phyloP scores from a whole-genome alignment of 192 early-diverging fungal species.

The Mortierella antarctica region DNA sequence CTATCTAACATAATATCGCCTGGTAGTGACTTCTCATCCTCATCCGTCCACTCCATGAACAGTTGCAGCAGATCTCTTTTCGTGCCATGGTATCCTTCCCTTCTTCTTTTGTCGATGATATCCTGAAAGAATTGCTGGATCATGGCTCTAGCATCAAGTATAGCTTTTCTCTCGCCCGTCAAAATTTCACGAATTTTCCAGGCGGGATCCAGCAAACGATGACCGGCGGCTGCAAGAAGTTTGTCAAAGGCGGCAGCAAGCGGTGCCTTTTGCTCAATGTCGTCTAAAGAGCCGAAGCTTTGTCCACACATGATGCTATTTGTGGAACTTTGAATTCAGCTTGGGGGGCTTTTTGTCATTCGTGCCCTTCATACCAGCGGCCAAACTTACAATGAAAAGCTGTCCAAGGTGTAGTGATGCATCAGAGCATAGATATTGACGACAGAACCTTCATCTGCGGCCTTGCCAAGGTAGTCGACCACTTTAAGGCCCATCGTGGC shows the following conservation, averaged over 20 bases:
- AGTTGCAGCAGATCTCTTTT: conserved; percentile 42
- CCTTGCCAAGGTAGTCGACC: conserved; percentile 3
- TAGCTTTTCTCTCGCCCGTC: neutral
- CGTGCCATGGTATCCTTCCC: neutral
- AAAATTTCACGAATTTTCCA: conserved; percentile 28
- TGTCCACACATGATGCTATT: conserved; percentile 10
- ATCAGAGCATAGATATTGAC: conserved; percentile 54
- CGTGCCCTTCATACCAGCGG: neutral
- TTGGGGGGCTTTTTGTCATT: neutral
- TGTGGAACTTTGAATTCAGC: neutral
- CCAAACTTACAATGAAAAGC: conserved; percentile 15
- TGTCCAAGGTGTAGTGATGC: conserved; percentile 41
- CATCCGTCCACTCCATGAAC: conserved; percentile 40
- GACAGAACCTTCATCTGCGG: conserved; percentile 12
- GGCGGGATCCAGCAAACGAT: conserved; percentile 19
- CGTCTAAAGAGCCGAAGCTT: neutral
- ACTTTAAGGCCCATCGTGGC: conserved; percentile 11
- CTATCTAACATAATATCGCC: conserved; percentile 48
- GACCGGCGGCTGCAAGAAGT: conserved; percentile 21
- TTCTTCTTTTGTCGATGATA: conserved; percentile 32
- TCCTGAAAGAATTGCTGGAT: conserved; percentile 3
- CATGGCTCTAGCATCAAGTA: neutral
- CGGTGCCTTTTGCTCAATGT: neutral
- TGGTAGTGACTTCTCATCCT: conserved; percentile 27
- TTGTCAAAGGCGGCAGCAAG: conserved; percentile 63